phyloP scores from a whole-genome alignment of 73 alveolate species.

The Paramecium sonneborni region DNA sequence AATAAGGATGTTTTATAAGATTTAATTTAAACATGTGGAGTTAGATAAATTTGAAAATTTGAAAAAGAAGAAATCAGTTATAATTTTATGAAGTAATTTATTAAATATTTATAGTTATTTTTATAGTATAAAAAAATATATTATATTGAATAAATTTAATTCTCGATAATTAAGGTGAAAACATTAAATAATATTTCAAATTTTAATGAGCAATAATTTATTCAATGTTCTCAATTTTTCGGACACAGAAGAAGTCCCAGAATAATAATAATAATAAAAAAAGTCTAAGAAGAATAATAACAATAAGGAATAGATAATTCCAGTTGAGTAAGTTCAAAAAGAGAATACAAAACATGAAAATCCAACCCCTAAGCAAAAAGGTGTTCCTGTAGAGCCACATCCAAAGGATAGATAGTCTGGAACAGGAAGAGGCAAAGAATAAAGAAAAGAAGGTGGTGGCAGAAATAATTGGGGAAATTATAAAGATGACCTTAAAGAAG shows the following conservation, averaged over 20 bases:
- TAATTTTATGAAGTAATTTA: background rate
- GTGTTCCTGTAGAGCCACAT: conserved; percentile 57
- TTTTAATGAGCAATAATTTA: conserved; percentile 2
- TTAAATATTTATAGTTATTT: background rate
- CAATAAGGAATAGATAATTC: conserved; percentile 27
- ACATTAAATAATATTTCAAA: conserved; percentile 6
- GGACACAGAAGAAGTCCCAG: background rate
- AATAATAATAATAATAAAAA: background rate
- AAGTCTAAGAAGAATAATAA: background rate
- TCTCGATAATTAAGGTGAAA: background rate
- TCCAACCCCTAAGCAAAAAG: background rate
- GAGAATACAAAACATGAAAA: conserved; percentile 28
- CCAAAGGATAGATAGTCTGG: conserved; percentile 73
- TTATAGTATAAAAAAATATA: background rate
- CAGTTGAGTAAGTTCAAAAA: conserved; percentile 19
- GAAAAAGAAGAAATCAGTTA: background rate
- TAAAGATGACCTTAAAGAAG: conserved; percentile 54
- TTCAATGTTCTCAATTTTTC: background rate
- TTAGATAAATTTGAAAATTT: background rate
- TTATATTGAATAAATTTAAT: background rate
- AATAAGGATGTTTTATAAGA: too few relatives aligned
- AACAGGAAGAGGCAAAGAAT: conserved; percentile 72
- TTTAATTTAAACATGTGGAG: too few relatives aligned
- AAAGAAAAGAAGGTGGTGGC: conserved; percentile 66
- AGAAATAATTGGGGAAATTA: conserved; percentile 68